Percentiles rank a stretch among this genome's conserved stretches.
Conservation (phyloP, 2,329 filamentous ascomycete species). For the Berkeleyomyces basicola region DNA sequence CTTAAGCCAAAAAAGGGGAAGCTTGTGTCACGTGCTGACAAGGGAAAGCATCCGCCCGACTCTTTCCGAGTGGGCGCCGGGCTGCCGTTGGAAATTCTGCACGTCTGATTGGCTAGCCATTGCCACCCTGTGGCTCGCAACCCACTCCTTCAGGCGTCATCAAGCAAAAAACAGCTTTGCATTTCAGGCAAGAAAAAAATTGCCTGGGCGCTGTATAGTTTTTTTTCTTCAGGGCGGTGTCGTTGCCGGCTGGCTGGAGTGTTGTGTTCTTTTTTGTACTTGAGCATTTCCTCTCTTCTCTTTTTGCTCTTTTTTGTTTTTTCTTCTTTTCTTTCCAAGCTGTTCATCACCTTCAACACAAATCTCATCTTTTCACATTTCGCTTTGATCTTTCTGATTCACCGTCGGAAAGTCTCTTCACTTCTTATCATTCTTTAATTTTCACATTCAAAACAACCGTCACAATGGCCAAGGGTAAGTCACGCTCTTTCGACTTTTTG, state of each 20-base stretch:
- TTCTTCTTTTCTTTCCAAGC: slow-evolving; percentile 4
- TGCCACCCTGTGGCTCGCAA: slow-evolving; percentile 2
- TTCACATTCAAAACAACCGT: not conserved
- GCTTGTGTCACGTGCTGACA: not conserved
- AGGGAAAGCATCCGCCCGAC: slow-evolving; percentile 2
- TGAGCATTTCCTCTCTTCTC: not conserved
- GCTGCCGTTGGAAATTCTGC: slow-evolving; percentile 9
- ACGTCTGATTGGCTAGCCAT: slow-evolving; percentile 7
- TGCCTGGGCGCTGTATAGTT: not conserved
- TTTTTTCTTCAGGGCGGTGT: not conserved
- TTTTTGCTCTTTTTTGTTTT: slow-evolving; percentile 3
- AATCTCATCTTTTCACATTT: not conserved
- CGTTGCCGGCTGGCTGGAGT: not conserved
- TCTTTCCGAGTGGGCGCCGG: slow-evolving; percentile 8
- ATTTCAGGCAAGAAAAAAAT: not conserved
- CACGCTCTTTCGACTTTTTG: not conserved
- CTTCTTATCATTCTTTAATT: slow-evolving; percentile 6
- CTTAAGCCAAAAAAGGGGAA: not conserved
- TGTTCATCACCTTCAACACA: slow-evolving; percentile 8
- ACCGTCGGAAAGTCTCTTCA: not conserved
- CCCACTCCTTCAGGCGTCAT: slow-evolving; percentile 8
- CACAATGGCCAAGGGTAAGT: slow-evolving; percentile 13
- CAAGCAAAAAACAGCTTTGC: not conserved
- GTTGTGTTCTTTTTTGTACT: not conserved
- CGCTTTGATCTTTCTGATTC: not conserved